Evolutionary conservation across 1,284 basidiomycete genomes (phyloP).

Genomic region (Rhodotorula mucilaginosa): DNA sequence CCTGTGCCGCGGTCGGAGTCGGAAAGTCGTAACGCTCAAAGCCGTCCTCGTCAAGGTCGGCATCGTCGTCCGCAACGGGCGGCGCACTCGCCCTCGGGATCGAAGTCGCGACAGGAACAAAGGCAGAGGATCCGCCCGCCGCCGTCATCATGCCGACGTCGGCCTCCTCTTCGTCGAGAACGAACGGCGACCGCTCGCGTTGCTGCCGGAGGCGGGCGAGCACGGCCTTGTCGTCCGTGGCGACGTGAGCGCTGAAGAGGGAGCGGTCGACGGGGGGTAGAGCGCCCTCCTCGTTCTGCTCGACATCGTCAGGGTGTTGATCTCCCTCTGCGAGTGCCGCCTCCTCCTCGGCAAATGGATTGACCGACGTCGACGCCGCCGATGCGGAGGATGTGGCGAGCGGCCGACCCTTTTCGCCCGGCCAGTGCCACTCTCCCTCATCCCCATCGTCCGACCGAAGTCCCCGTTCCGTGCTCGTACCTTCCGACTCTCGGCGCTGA

Average conservation of each 20-base stretch:
- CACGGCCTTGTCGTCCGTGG: slow-evolving; percentile 41
- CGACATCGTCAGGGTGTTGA: not conserved
- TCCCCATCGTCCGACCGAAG: not conserved
- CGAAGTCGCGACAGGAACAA: not conserved
- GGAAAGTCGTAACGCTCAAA: slow-evolving; percentile 19
- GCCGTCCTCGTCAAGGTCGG: slow-evolving; percentile 32
- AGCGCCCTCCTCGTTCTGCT: not conserved
- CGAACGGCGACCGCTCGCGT: slow-evolving; percentile 1
- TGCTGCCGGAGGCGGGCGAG: slow-evolving; percentile 23
- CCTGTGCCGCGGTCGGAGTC: not conserved
- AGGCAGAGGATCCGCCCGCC: not conserved
- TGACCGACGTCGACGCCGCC: not conserved
- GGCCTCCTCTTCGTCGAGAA: not conserved
- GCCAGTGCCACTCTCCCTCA: slow-evolving; percentile 36
- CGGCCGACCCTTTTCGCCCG: slow-evolving; percentile 30
- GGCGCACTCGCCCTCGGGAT: slow-evolving; percentile 10
- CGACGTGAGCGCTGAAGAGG: slow-evolving; percentile 32
- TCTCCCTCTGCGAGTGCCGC: not conserved
- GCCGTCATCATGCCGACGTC: no score
- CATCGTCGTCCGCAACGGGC: slow-evolving; percentile 6
- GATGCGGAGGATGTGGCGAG: not conserved
- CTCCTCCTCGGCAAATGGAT: not conserved
- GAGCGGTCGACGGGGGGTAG: slow-evolving; percentile 19
- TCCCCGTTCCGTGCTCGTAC: not conserved
- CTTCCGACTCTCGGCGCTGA: not conserved